A percentile compares a stretch with the other conserved stretches of the same genome.
Evolutionary conservation across 2,329 filamentous ascomycete species (phyloP).

Genomic region (Coniochaeta sp.): DNA sequence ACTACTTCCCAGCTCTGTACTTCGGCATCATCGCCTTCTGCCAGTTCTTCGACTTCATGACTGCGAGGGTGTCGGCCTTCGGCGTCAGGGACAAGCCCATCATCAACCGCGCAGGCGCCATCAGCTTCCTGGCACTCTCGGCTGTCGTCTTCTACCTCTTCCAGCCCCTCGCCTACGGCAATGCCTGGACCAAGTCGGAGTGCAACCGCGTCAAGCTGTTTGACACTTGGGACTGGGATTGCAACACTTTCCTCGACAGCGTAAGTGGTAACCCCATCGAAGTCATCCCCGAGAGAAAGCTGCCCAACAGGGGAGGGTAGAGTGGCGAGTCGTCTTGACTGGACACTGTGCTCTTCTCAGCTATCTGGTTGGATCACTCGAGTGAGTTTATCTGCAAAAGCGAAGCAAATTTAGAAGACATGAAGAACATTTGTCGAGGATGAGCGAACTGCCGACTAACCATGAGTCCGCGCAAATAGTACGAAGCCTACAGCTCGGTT

Average conservation of each 20-base stretch:
- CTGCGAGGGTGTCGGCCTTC: slow-evolving; percentile 62
- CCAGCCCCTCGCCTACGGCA: slow-evolving; percentile 85
- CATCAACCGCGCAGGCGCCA: slow-evolving; percentile 66
- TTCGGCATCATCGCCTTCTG: slow-evolving; percentile 87
- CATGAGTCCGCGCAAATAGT: slow-evolving; percentile 23
- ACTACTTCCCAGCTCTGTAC: slow-evolving; percentile 96
- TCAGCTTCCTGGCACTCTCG: slow-evolving; percentile 66
- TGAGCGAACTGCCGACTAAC: neutral
- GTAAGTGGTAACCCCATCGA: slow-evolving; percentile 54
- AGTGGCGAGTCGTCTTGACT: neutral
- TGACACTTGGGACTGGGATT: slow-evolving; percentile 93
- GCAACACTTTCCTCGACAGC: slow-evolving; percentile 81
- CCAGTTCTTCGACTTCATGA: slow-evolving; percentile 81
- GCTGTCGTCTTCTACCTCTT: slow-evolving; percentile 77
- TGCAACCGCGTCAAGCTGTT: slow-evolving; percentile 86
- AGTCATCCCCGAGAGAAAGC: slow-evolving; percentile 26
- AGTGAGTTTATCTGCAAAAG: no score
- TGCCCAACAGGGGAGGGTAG: slow-evolving; percentile 18
- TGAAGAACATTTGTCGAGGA: neutral
- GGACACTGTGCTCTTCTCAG: neutral
- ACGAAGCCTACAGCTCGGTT: slow-evolving; percentile 37
- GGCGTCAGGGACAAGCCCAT: slow-evolving; percentile 63
- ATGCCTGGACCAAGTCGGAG: slow-evolving; percentile 82
- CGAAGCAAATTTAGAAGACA: no score
- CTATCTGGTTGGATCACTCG: neutral